Evolutionary conservation across 2,329 filamentous ascomycete genomes (phyloP), one percentile per base, ranked within the genome.

Genomic region (Claviceps paspali): DNA sequence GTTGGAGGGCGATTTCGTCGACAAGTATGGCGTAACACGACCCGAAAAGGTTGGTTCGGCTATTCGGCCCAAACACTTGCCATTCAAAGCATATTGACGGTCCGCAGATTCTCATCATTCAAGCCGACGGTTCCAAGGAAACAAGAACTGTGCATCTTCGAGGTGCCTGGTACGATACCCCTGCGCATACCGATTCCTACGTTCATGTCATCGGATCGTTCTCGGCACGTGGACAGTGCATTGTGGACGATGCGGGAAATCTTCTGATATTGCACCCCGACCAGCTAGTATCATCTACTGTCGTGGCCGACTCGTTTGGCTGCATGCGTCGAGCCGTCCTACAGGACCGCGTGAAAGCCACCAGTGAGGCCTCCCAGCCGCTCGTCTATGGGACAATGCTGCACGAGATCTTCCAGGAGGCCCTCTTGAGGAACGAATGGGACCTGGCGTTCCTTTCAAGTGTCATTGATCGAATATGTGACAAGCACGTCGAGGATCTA

Each of bases 321-420:
- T 98, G 91, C 53, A 79, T 82, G 53, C 80, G 91, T 14, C 80
- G 88, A 45, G 86, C 91, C 22, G 88, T 96, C 1, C 70, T 98
- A 19, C 87, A 96, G 56, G 88, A 98, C 55, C 79, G 91, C 23
- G 80, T 98, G 49, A 96, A 96, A 57, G 84, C 85, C 7, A 88
- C 86, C 0, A 81, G 79, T 49, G 82, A 85, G 45, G 70, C 83
- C 2, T 83, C 77, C 31, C 73, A 82, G 24, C 76, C 87, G 1
- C 76, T 94, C 48, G 76, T 96, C 1, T 96, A 96, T 52, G 91
- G 91, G 33, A 91, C 83, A 27, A 79, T 98, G 40, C 70, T 98
- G 11, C 91, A 98, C 54, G 88, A 96, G 53, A 76, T 96, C 17
- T 96, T 98, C 47, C 91, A 98, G 54, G 79, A 87, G 52, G 86